phyloP scores from a whole-genome alignment of 306 rosid species.

The Rosa persica region DNA sequence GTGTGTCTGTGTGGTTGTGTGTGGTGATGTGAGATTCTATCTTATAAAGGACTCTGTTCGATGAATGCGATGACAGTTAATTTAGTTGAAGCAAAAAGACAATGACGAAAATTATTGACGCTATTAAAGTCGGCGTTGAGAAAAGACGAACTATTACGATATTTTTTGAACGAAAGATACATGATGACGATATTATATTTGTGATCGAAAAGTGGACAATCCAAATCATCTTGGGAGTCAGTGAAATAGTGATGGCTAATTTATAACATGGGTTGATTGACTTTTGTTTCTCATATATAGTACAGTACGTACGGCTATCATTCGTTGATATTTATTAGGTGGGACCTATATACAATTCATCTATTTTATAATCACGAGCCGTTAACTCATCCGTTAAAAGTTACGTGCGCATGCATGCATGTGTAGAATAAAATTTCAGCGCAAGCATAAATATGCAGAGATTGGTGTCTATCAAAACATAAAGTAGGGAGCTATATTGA shows the following conservation, averaged over 20 bases:
- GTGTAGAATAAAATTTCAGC: not conserved
- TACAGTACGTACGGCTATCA: not conserved
- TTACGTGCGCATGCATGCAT: not conserved
- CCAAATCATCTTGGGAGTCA: not conserved
- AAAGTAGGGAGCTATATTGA: not conserved
- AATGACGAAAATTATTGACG: not conserved
- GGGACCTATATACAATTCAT: not conserved
- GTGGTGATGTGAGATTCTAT: not conserved
- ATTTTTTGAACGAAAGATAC: not conserved
- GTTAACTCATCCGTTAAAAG: not conserved
- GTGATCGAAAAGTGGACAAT: not conserved
- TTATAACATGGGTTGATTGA: not conserved
- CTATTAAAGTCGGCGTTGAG: not conserved
- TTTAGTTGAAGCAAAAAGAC: not conserved
- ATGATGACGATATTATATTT: not conserved
- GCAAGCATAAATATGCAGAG: not conserved
- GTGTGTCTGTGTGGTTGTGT: too few species aligned
- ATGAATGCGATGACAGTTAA: not conserved
- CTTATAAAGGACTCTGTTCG: not conserved
- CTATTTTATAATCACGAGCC: not conserved
- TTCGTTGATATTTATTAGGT: not conserved
- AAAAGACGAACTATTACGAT: fast-evolving
- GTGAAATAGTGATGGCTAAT: not conserved
- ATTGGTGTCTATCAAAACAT: not conserved
- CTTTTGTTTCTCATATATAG: too few species aligned